These are phyloP conservation scores for Beauveria scarabaeidicola DNA, from an alignment of 2,329 filamentous ascomycete genomes.

Conservation along the genomic window DNA sequence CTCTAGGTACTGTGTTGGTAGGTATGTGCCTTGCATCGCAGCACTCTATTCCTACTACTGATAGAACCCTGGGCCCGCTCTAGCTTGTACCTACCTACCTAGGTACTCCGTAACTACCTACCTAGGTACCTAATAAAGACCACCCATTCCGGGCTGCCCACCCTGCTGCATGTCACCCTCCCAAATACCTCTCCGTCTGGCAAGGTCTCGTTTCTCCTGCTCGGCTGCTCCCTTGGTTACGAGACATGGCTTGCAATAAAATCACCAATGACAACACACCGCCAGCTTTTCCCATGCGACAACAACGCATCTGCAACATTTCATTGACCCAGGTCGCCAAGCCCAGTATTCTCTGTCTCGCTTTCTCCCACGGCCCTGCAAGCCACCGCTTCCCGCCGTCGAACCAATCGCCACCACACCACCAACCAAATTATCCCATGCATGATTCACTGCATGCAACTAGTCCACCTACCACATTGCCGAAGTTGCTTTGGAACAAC, in stretches of 20 bases:
- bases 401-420: background rate
- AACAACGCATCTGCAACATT: conserved; percentile 2
- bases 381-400: background rate
- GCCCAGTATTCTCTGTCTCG: background rate
- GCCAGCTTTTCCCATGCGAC: background rate
- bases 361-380: background rate
- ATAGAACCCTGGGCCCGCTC: background rate
- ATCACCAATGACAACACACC: background rate
- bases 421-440: background rate
- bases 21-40: background rate
- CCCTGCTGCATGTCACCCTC: background rate
- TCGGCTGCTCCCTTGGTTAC: background rate
- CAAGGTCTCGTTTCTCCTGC: background rate
- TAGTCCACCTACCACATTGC: background rate
- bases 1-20: background rate
- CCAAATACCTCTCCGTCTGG: background rate
- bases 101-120: background rate
- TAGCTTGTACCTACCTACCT: background rate
- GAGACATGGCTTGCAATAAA: background rate
- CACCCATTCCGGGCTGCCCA: background rate
- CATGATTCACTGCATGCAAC: background rate
- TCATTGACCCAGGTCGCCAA: background rate
- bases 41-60: background rate
- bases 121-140: background rate
- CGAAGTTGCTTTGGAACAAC: background rate